A percentile compares a stretch with the other conserved stretches of the same genome.
phyloP scores from a whole-genome alignment of 306 rosid species.

The Datisca glomerata region DNA sequence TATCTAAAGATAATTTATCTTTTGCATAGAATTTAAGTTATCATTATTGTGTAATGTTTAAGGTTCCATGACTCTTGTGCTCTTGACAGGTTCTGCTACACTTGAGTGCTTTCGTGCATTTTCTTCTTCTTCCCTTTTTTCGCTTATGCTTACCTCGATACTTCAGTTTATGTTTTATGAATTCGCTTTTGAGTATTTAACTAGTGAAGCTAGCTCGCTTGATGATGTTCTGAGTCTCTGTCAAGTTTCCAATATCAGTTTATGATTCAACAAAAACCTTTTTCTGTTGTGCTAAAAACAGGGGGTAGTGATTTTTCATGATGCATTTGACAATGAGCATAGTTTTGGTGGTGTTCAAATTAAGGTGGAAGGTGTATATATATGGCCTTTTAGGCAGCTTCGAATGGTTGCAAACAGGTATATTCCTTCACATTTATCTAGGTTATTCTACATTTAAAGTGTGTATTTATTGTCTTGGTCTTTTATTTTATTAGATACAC shows the following conservation, averaged over 20 bases:
- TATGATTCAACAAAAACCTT: no score
- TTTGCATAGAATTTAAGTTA: neutral
- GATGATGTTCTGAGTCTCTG: no score
- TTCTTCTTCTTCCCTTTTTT: neutral
- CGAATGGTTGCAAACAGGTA: constrained; percentile 95
- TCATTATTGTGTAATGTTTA: no score
- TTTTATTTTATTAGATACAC: neutral
- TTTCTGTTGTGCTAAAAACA: constrained; percentile 27
- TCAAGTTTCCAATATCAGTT: no score
- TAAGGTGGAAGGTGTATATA: constrained; percentile 96
- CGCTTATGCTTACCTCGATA: neutral
- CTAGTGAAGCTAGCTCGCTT: no score
- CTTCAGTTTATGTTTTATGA: neutral
- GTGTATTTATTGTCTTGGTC: no score
- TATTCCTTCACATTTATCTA: no score
- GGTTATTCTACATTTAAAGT: no score
- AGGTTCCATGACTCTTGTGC: neutral
- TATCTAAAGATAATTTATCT: neutral
- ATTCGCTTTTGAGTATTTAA: neutral
- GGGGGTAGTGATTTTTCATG: constrained; percentile 86
- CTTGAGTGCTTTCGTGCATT: neutral
- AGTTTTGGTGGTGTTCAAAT: constrained; percentile 84
- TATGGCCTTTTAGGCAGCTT: constrained; percentile 99
- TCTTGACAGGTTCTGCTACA: neutral
- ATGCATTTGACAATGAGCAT: constrained; percentile 68